Conservation (phyloP, 805 yeast genomes). For the Yamadazyma phyllophila region DNA sequence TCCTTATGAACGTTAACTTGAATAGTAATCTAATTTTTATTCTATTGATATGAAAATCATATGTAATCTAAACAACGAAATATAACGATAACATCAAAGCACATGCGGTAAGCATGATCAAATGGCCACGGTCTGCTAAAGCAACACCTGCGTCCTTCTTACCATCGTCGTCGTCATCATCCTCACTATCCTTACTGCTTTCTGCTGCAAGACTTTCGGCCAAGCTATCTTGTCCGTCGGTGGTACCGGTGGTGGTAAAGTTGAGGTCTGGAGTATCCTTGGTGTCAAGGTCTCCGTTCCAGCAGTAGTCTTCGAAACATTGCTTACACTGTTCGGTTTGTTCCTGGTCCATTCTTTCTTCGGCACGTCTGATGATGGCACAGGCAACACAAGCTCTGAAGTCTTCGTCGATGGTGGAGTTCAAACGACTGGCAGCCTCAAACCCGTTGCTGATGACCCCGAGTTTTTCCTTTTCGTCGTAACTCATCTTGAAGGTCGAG, state of each 20-base stretch:
- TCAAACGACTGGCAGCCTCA: constrained; percentile 62
- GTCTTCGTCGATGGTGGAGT: constrained; percentile 63
- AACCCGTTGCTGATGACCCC: constrained; percentile 72
- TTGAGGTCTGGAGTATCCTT: constrained; percentile 8
- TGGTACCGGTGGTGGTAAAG: constrained; percentile 15
- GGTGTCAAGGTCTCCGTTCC: constrained; percentile 51
- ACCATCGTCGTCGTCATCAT: constrained; percentile 7
- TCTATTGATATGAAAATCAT: too few relatives aligned
- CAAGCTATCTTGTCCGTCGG: constrained; percentile 9
- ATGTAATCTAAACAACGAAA: neutral
- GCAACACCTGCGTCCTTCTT: constrained; percentile 6
- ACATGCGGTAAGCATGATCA: neutral
- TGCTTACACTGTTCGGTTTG: constrained; percentile 67
- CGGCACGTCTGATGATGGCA: constrained; percentile 76
- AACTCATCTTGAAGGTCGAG: constrained; percentile 68
- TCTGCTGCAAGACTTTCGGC: neutral
- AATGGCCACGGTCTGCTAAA: neutral
- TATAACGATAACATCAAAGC: constrained; percentile 1
- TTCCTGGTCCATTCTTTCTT: constrained; percentile 60
- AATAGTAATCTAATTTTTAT: too few relatives aligned
- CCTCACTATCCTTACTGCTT: constrained; percentile 3
- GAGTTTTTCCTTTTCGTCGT: constrained; percentile 53
- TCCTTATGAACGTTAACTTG: neutral
- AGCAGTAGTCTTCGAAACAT: constrained; percentile 75
- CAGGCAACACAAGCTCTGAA: constrained; percentile 79